These are phyloP conservation scores for Torrubiella hemipterigena DNA, from an alignment of 2,329 filamentous ascomycete species.

Conservation along the genomic window DNA sequence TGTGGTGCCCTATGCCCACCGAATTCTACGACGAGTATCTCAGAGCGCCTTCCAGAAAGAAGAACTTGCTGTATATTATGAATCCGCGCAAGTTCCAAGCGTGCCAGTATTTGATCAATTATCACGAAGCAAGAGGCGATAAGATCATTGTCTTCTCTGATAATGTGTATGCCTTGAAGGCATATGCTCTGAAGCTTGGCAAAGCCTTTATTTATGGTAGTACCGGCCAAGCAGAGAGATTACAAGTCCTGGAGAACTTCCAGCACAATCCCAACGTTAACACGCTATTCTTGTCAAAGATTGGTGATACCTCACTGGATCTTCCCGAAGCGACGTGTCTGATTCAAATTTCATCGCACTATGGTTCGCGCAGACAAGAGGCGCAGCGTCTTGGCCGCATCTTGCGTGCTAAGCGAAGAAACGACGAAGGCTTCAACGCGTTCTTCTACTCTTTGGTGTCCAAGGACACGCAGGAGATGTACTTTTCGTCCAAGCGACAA, in stretches of 20 bases:
- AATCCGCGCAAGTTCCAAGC: constrained; percentile 90
- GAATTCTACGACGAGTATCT: constrained; percentile 90
- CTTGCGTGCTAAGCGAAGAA: constrained; percentile 79
- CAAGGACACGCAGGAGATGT: constrained; percentile 74
- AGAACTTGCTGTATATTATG: constrained; percentile 61
- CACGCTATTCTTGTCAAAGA: constrained; percentile 88
- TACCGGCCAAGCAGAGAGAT: constrained; percentile 69
- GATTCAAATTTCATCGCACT: constrained; percentile 91
- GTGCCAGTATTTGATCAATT: constrained; percentile 86
- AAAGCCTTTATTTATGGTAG: constrained; percentile 83
- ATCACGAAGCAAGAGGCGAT: constrained; percentile 81
- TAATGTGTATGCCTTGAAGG: constrained; percentile 76
- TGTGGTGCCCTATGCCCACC: constrained; percentile 93
- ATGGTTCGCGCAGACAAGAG: constrained; percentile 86
- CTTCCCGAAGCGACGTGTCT: constrained; percentile 86
- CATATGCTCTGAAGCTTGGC: constrained; percentile 65
- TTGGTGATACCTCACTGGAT: constrained; percentile 88
- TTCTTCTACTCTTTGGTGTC: constrained; percentile 91
- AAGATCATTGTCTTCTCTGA: constrained; percentile 96
- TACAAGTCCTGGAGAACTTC: constrained; percentile 79
- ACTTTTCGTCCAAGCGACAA: constrained; percentile 81
- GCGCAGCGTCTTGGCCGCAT: constrained; percentile 84
- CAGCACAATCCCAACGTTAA: constrained; percentile 77
- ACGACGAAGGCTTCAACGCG: constrained; percentile 89
- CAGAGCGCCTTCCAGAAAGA: constrained; percentile 32